Base-by-base conservation (phyloP, 2,329 filamentous ascomycete genomes). In the Lachnellula willkommii region DNA sequence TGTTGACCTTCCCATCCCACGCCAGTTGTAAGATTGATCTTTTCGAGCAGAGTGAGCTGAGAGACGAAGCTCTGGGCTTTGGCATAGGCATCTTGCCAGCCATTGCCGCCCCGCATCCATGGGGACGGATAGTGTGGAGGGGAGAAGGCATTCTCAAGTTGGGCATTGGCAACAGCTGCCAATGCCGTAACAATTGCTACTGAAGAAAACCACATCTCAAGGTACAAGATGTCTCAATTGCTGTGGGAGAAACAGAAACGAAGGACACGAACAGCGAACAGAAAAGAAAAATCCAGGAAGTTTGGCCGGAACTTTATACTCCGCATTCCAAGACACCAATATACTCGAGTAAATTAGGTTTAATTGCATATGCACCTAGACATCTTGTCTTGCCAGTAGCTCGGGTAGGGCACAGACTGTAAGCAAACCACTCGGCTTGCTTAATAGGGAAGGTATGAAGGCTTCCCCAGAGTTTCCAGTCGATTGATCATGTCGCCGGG, bases 1-100 rank as follows among this genome's bases (percentile, higher is more conserved):
- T 59, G 40, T 43, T 67, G 64, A 1, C 62, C 66, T 40, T 67
- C 59, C 67, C 67, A 70, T 24, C 68, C 68, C 20, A 87, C 85
- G 71, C 93, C 93, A 0, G 92, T 96, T 2, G 94, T 97, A 60
- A 99, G 72, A 71, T 97, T 97, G 73, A 97, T 90, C 74, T 93
- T 93, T 70, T 93, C 89, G 1, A 88, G 87, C 54, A 93, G 71
- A 0, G 88, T 92, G 82, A 93, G 89, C 48, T 82, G 79, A 57
- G 82, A 81, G 15, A 93, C 88, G 24, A 92, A 72, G 3, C 75
- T 70, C 56, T 84, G 79, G 1, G 89, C 89, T 67, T 88, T 90
- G 52, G 73, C 72, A 66, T 91, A 93, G 63, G 87, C 88, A 37
- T 82, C 81, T 28, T 75, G 75, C 89, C 89, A 93, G 3, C 62